Evolutionary conservation across 768 basidiomycete species (phyloP), one percentile per base, ranked within the genome.

Genomic region (Russula ochroleuca): DNA sequence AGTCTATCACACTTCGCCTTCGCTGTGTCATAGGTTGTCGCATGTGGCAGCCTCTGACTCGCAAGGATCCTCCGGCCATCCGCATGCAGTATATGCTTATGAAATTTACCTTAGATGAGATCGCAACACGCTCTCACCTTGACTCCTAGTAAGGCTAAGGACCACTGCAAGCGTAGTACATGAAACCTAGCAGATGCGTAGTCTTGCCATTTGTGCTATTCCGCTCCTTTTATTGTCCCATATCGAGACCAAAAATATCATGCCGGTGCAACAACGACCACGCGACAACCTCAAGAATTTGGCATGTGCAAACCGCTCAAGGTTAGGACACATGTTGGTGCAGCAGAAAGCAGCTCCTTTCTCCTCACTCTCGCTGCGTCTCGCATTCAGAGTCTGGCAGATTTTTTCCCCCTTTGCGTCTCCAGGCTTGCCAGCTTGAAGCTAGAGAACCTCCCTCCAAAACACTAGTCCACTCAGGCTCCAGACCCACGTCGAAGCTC

Each of bases 401-500:
- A 8, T 13, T n/a, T 11, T 48, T 28, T 28, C 5, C 5, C 28
- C 28, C 28, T 28, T 28, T 28, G 28, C 14, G 19, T 28, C 51
- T 48, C 38, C 57, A 54, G 37, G 45, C 15, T n/a, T 54, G 56
- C 54, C 59, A 19, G n/a, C 25, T 48, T 14, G 50, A 21, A n/a
- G n/a, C n/a, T n/a, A n/a, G n/a, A n/a, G 33, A 56, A 61, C 21
- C 31, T 59, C 21, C 57, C 57, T 6, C 38, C 59, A 10, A 64
- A 37, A n/a, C 59, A 31, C 59, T 55, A 55, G 40, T 49, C 35
- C 17, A 37, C 54, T 14, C 63, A 64, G 35, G 31, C 19, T 33
- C 63, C 59, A 60, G 54, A 64, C 15, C 59, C 47, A 10, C 49
- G n/a, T 37, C 48, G n/a, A 31, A 21, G 53, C 25, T 45, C 56